Evolutionary conservation across 768 basidiomycete genomes (phyloP).

Genomic region (Tulasnella calospora): DNA sequence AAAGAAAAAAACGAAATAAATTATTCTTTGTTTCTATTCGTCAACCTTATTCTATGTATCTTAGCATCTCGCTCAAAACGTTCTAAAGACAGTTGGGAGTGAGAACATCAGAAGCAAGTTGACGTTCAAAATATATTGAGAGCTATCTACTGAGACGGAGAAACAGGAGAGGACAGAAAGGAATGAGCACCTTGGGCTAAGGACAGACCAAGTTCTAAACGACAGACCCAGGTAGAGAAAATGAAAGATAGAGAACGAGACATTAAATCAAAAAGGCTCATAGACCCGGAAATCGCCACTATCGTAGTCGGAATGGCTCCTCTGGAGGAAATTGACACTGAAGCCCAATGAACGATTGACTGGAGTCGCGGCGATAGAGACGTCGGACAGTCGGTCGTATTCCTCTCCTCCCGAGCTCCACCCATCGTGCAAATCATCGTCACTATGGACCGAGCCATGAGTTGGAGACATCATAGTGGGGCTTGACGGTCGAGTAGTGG

Average conservation of each 20-base stretch:
- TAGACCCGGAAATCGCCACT: background rate
- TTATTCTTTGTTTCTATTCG: background rate
- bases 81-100: background rate
- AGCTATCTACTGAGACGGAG: background rate
- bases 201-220: background rate
- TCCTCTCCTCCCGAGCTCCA: constrained; percentile 14
- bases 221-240: background rate
- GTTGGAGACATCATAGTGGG: background rate
- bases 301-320: background rate
- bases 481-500: background rate
- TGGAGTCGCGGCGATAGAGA: background rate
- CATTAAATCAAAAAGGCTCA: background rate
- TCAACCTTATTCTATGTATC: background rate
- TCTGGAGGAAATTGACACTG: constrained; percentile 18
- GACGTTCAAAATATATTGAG: background rate
- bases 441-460: background rate
- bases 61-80: background rate
- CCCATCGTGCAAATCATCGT: background rate
- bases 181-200: background rate
- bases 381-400: background rate
- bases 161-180: background rate
- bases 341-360: constrained; percentile 5
- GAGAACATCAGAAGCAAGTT: background rate
- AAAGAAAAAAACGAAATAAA: background rate
- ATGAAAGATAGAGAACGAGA: background rate